phyloP scores from a whole-genome alignment of 139 green algal species.

The Chlorella sp. region DNA sequence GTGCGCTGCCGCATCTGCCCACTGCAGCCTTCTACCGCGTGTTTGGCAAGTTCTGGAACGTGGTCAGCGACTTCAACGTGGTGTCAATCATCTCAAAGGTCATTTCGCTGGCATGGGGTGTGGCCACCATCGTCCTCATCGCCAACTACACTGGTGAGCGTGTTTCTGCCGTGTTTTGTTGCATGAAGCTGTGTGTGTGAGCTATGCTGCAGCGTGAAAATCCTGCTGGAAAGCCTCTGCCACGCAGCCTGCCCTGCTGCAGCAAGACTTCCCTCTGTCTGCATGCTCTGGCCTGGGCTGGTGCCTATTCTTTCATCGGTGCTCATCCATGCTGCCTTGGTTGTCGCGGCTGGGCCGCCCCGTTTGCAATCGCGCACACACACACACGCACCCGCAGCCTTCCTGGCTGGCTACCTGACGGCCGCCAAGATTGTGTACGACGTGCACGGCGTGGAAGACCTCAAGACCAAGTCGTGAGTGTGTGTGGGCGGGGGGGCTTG shows the following conservation, averaged over 20 bases:
- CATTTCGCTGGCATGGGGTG: background rate
- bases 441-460: background rate
- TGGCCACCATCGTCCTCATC: background rate
- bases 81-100: background rate
- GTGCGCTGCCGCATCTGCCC: background rate
- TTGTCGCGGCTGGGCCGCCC: too few species aligned
- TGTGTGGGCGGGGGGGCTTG: too few species aligned
- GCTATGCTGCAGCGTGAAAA: background rate
- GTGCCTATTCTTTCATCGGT: too few species aligned
- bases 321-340: background rate
- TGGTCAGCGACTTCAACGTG: conserved; percentile 1
- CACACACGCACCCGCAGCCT: background rate
- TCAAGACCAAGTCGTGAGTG: background rate
- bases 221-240: background rate
- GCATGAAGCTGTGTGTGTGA: background rate
- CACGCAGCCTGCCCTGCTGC: background rate
- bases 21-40: conserved; percentile 1
- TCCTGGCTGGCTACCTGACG: background rate
- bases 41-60: conserved; percentile 4
- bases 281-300: background rate
- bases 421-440: background rate
- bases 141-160: conserved; percentile 3
- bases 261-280: background rate
- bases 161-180: background rate
- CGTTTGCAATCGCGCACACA: too few species aligned